These are phyloP conservation scores for Boletus rex-veris DNA, from an alignment of 768 basidiomycete species.

Conservation along the genomic window DNA sequence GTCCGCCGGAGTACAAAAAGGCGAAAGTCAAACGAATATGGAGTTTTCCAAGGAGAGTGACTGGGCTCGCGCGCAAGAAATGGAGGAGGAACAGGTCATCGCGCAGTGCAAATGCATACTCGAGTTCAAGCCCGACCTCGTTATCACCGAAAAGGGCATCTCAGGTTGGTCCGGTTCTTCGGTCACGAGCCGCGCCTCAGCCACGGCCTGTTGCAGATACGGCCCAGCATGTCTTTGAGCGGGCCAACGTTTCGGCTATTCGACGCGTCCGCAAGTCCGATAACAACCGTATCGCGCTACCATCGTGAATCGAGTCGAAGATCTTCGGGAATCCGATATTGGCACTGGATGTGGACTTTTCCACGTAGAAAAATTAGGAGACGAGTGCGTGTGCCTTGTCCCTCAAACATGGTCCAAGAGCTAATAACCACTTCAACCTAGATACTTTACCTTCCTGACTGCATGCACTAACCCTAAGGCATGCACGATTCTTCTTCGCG, in stretches of 20 bases:
- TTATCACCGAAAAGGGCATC: constrained; percentile 97
- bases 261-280: constrained; percentile 98
- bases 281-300: constrained; percentile 97
- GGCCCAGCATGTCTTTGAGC: constrained; percentile 87
- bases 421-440: constrained; percentile 26
- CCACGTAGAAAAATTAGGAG: constrained; percentile 94
- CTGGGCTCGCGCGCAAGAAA: constrained; percentile 87
- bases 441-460: constrained; percentile 97
- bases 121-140: constrained; percentile 91
- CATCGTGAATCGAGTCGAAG: constrained; percentile 95
- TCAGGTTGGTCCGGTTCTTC: constrained; percentile 58
- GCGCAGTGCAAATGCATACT: constrained; percentile 76
- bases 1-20: constrained; percentile 99
- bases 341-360: constrained; percentile 96
- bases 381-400: constrained; percentile 56
- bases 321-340: constrained; percentile 86
- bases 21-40: constrained; percentile 97
- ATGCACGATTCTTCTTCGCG: constrained; percentile 95
- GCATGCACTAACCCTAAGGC: constrained; percentile 89
- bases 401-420: neutral
- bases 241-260: constrained; percentile 86
- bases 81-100: constrained; percentile 98
- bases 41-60: constrained; percentile 93
- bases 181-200: neutral
- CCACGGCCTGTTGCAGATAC: constrained; percentile 52